Conservation (phyloP, 495 filamentous ascomycete genomes). For the Talaromyces stipitatus region DNA sequence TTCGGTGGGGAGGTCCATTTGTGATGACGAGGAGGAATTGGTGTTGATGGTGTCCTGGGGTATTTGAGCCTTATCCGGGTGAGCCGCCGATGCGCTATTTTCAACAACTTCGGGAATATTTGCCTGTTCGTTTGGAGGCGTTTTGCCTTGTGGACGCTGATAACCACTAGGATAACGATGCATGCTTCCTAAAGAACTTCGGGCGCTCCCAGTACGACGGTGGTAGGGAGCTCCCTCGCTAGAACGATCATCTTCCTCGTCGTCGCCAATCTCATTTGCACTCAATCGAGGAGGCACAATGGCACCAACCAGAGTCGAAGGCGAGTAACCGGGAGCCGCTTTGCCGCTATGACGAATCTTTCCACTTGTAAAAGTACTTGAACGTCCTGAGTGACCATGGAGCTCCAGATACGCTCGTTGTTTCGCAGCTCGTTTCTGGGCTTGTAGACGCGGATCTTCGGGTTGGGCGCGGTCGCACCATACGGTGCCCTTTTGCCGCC, state of each 20-base stretch:
- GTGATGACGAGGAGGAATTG: conserved; percentile 5
- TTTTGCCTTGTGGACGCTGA: conserved; percentile 49
- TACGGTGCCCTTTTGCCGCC: conserved; percentile 94
- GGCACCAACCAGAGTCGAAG: conserved; percentile 63
- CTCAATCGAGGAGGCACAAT: conserved; percentile 85
- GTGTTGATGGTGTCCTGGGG: conserved; percentile 13
- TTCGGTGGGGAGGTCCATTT: background rate
- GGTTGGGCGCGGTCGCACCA: conserved; percentile 95
- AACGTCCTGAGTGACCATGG: conserved; percentile 45
- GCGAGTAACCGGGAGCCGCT: conserved; percentile 62
- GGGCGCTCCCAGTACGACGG: conserved; percentile 67
- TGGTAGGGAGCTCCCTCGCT: conserved; percentile 53
- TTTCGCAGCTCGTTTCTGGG: conserved; percentile 75
- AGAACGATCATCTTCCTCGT: conserved; percentile 62
- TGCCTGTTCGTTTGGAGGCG: conserved; percentile 49
- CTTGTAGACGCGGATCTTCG: conserved; percentile 78
- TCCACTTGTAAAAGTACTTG: conserved; percentile 56
- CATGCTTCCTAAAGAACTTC: conserved; percentile 68
- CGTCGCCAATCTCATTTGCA: conserved; percentile 89
- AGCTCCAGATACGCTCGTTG: conserved; percentile 77
- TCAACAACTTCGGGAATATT: conserved; percentile 45
- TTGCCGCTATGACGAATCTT: conserved; percentile 76
- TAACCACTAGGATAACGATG: conserved; percentile 49
- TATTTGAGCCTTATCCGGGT: conserved; percentile 10
- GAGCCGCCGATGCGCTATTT: conserved; percentile 39